A percentile compares a stretch with the other conserved stretches of the same genome.
Conservation (phyloP, 352 stramenopile species). For the Globisporangium barbulae region DNA sequence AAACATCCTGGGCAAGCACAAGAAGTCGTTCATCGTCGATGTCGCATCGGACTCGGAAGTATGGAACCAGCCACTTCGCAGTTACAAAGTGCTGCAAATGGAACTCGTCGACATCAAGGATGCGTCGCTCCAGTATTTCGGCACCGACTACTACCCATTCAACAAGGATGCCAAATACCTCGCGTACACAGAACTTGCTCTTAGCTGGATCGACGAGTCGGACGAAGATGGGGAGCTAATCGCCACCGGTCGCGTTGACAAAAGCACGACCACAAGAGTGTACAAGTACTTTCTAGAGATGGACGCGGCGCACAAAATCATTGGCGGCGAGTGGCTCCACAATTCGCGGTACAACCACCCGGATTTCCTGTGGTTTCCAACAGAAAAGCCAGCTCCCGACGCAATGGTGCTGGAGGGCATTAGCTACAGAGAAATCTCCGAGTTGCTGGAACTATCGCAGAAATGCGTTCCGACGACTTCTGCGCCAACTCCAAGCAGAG, state of each 20-base stretch:
- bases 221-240: slow-evolving; percentile 15
- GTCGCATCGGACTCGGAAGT: slow-evolving; percentile 21
- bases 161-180: slow-evolving; percentile 19
- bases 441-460: background rate
- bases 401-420: background rate
- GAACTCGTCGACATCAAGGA: slow-evolving; percentile 16
- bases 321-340: background rate
- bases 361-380: background rate
- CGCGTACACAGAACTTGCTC: background rate
- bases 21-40: slow-evolving; percentile 28
- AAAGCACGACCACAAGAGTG: background rate
- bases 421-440: background rate
- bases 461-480: background rate
- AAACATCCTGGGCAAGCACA: slow-evolving; percentile 27
- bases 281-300: background rate
- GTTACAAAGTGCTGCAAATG: slow-evolving; percentile 18
- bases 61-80: slow-evolving; percentile 31
- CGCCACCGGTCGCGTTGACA: background rate
- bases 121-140: slow-evolving; percentile 20
- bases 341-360: background rate
- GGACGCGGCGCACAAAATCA: background rate
- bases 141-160: slow-evolving; percentile 26
- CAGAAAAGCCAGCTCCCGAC: background rate
- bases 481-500: background rate
- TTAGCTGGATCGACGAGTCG: slow-evolving; percentile 26